Evolutionary conservation across 306 rosid genomes (phyloP).

Genomic region (Dalbergia oliveri): DNA sequence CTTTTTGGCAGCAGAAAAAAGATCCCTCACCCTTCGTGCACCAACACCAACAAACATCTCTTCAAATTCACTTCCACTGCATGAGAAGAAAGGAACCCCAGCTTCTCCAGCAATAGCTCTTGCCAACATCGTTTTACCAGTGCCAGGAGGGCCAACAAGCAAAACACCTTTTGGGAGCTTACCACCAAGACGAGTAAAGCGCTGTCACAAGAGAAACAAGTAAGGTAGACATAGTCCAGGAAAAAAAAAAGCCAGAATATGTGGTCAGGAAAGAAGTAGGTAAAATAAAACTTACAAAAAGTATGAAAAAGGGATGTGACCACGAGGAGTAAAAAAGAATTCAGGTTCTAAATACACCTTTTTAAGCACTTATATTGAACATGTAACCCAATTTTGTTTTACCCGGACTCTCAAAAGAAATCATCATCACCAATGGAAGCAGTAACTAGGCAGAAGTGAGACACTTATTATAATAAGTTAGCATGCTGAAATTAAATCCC

Average conservation of each 20-base stretch:
- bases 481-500: not conserved
- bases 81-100: slow-evolving; percentile 92
- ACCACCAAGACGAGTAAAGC: slow-evolving; percentile 97
- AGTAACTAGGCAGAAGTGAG: slow-evolving; percentile 27
- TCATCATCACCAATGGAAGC: not conserved
- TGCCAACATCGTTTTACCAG: slow-evolving; percentile 97
- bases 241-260: not conserved
- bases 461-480: slow-evolving; percentile 3
- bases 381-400: not conserved
- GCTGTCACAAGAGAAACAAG: slow-evolving; percentile 64
- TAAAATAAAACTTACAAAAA: not conserved
- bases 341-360: not conserved
- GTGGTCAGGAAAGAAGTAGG: not conserved
- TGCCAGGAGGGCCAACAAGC: slow-evolving; percentile 98
- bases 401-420: not conserved
- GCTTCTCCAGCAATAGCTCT: slow-evolving; percentile 99
- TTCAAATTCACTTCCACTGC: slow-evolving; percentile 98
- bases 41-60: slow-evolving; percentile 98
- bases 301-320: not conserved
- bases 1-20: slow-evolving; percentile 94
- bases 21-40: slow-evolving; percentile 92
- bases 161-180: slow-evolving; percentile 96
- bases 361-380: slow-evolving; percentile 1
- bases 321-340: not conserved
- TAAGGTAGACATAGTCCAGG: slow-evolving; percentile 27